Base-by-base conservation (phyloP, 1,139 yeast genomes). In the Debaryomyces sp. region DNA sequence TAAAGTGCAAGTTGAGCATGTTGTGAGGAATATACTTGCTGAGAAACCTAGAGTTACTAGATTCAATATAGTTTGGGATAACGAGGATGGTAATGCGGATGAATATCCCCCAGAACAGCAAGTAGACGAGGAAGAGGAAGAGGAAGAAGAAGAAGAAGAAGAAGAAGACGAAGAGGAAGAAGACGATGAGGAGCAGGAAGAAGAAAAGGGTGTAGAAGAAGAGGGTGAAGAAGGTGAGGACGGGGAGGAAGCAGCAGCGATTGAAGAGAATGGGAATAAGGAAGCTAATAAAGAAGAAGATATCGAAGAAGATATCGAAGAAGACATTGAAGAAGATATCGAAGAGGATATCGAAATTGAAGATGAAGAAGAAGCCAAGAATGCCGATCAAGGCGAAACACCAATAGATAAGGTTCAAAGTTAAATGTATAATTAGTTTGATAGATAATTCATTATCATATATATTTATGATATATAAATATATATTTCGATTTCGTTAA, bases 11-110 rank as follows among this genome's bases (percentile, higher is more conserved):
- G 92, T 94, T 13, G 97, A 92, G 49, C 96, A 88, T 62, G 97
- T 94, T 35, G 96, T 89, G 39, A 80, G 99, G 62, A 95, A 92
- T 67, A 89, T 94, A 43, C 74, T 95, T 51, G 98, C 98, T 1
- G 99, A 95, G 64, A 95, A 94, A 72, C 99, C 99, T 33, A 78
- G 99, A 58, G 99, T 95, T 36, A 94, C 99, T 8, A 77, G 97
- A 58, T 95, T 92, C 70, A 94, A 94, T 66, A 94, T 94, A 52
- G 96, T 91, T 5, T 94, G 99, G 99, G 94, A 86, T 64, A 81
- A 79, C 54, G 85, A 80, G 54, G 86, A 78, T 42, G 85, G 78
- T 36, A 80, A 75, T 43, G 79, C 78, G 29, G 87, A 84, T 47
- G 89, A 88, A 52, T 88, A 82, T 59, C 96, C 96, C 6, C 71